Evolutionary conservation across 2,329 filamentous ascomycete species (phyloP), one percentile per base, ranked within the genome.

Genomic region (Ophiostoma novo-ulmi): DNA sequence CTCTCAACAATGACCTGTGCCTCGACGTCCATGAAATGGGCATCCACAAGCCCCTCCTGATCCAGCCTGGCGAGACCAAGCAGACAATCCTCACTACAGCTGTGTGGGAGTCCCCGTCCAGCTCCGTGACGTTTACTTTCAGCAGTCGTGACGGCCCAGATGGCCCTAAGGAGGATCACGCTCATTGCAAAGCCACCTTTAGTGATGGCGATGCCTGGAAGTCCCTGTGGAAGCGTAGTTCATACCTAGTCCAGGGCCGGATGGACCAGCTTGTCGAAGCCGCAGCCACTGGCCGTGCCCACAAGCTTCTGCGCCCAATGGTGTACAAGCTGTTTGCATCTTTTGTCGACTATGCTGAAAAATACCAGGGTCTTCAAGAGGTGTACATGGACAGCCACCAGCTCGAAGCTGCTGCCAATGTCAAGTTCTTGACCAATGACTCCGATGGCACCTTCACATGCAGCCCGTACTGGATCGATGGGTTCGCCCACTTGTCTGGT

Each of bases 251-350:
- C 76, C 86, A 88, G 75, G 84, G 83, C 26, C 86, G 88, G 70
- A 84, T 90, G 70, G 82, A 88, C 26, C 79, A 82, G 38, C 83
- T 90, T 3, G 81, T 84, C 75, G 80, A 86, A 73, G 89, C 88
- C 72, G 89, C 90, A 69, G 81, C 86, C 75, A 84, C 82, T 48
- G 90, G 90, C 52, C 85, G 86, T 70, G 89, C 90, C 38, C 90
- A 91, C 77, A 90, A 91, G 80, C 85, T 93, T 73, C 86, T 90
- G 69, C 88, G 90, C 36, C 90, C 89, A 39, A 87, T 93, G 81
- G 89, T 90, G 17, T 95, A 95, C 84, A 94, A 93, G 80, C 84
- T 87, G 0, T 87, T 87, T 74, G 75, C 78, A 17, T 82, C 84
- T 58, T 78, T 88, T 0, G 87, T 88, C 6, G 85, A 88, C 75